phyloP scores from a whole-genome alignment of 2,329 filamentous ascomycete species.

The Fusarium hostae region DNA sequence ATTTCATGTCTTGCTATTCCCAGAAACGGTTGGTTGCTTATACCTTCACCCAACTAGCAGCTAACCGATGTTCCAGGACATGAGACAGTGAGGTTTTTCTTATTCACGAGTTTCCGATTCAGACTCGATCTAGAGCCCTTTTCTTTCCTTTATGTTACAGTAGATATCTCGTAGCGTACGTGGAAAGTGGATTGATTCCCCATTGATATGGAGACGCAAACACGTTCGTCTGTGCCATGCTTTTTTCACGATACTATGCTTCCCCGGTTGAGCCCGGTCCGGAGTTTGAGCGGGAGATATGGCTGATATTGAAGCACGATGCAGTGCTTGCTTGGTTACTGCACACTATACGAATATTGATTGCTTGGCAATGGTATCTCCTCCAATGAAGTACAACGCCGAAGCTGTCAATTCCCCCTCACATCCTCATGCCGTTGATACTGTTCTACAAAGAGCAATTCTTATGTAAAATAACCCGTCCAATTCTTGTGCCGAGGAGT shows the following conservation, averaged over 20 bases:
- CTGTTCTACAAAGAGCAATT: neutral
- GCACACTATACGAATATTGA: constrained; percentile 14
- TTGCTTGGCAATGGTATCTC: constrained; percentile 7
- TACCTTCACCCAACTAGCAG: neutral
- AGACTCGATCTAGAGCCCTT: constrained; percentile 27
- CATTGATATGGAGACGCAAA: constrained; percentile 19
- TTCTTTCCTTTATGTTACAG: constrained; percentile 19
- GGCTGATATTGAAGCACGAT: constrained; percentile 24
- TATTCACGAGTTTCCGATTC: constrained; percentile 16
- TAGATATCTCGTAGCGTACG: constrained; percentile 17
- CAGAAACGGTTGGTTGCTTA: constrained; percentile 10
- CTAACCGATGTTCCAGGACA: constrained; percentile 14
- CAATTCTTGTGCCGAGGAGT: neutral
- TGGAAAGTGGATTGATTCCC: constrained; percentile 21
- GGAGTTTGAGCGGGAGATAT: constrained; percentile 23
- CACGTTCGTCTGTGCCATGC: constrained; percentile 11
- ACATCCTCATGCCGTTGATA: neutral
- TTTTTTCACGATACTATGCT: constrained; percentile 14
- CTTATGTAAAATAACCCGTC: constrained; percentile 5
- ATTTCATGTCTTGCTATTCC: constrained; percentile 5
- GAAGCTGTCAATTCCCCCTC: constrained; percentile 1
- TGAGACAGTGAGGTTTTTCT: constrained; percentile 16
- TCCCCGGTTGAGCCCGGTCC: constrained; percentile 20
- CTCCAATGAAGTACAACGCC: neutral
- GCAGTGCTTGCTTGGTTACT: neutral